These are phyloP conservation scores for Salix purpurea DNA, from an alignment of 345 rosid genomes.

Conservation along the genomic window DNA sequence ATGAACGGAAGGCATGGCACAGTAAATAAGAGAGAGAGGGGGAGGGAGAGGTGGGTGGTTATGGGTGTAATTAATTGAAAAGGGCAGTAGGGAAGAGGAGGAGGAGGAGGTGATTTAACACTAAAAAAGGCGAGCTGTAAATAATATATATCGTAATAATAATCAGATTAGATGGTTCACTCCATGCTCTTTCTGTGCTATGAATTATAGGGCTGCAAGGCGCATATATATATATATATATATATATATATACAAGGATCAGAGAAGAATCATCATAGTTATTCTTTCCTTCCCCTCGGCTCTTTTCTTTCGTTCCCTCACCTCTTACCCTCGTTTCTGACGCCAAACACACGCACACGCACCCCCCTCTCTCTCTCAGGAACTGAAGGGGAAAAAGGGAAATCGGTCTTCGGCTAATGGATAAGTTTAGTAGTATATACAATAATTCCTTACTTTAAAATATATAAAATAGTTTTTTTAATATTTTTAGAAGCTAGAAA, in stretches of 20 bases:
- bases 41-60: constrained; percentile 11
- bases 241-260: constrained; percentile 15
- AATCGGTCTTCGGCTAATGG: background rate
- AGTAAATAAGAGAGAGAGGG: constrained; percentile 44
- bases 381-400: constrained; percentile 1
- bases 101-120: constrained; percentile 1
- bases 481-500: no score
- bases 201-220: background rate
- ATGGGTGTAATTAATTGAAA: constrained; percentile 35
- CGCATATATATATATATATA: background rate
- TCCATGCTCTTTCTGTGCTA: background rate
- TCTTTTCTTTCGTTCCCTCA: constrained; percentile 22
- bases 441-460: no score
- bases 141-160: background rate
- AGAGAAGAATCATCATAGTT: constrained; percentile 23
- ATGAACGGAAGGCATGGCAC: constrained; percentile 10
- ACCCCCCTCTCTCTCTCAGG: constrained; percentile 6
- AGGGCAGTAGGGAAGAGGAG: background rate
- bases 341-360: constrained; percentile 1
- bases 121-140: constrained; percentile 3
- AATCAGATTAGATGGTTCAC: constrained; percentile 30
- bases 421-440: background rate
- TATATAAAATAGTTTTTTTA: no score
- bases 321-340: constrained; percentile 34
- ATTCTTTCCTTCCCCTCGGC: constrained; percentile 15